Conservation (phyloP, 768 basidiomycete species). For the Lactarius deliciosus region DNA sequence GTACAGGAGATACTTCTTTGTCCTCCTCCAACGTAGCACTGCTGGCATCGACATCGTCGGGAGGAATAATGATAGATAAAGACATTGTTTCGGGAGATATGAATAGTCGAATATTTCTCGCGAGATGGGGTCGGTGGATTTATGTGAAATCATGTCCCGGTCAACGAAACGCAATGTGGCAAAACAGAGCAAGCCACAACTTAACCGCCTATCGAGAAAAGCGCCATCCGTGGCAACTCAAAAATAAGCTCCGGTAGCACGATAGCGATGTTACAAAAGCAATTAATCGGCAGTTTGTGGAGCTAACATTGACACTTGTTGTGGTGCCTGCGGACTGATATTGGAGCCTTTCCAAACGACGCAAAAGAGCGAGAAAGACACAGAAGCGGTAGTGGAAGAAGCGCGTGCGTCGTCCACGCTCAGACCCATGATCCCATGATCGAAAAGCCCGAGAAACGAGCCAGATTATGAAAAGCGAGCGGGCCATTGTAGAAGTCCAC, state of each 20-base stretch:
- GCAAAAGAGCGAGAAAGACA: not conserved
- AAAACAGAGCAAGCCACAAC: conserved; percentile 13
- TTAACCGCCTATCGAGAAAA: not conserved
- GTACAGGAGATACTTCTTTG: not conserved
- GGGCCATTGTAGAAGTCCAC: not conserved
- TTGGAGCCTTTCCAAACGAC: not conserved
- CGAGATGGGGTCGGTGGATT: not conserved
- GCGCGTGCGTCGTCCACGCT: not conserved
- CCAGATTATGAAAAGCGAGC: not conserved
- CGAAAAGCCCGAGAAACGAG: not conserved
- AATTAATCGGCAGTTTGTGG: not conserved
- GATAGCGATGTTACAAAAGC: conserved; percentile 3
- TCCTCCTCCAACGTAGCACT: not conserved
- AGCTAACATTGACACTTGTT: not conserved
- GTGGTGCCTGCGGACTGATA: not conserved
- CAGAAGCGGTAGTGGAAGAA: not conserved
- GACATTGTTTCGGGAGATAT: conserved; percentile 7
- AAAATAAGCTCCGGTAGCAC: conserved; percentile 2
- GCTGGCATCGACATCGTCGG: not conserved
- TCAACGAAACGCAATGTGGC: conserved; percentile 14
- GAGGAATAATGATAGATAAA: conserved; percentile 15
- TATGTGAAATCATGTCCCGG: conserved; percentile 11
- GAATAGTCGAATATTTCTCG: not conserved
- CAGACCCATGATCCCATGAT: not conserved
- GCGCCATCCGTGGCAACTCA: not conserved